These are phyloP conservation scores for Basipetospora chlamydospora DNA, from an alignment of 2,329 filamentous ascomycete species.

Conservation along the genomic window DNA sequence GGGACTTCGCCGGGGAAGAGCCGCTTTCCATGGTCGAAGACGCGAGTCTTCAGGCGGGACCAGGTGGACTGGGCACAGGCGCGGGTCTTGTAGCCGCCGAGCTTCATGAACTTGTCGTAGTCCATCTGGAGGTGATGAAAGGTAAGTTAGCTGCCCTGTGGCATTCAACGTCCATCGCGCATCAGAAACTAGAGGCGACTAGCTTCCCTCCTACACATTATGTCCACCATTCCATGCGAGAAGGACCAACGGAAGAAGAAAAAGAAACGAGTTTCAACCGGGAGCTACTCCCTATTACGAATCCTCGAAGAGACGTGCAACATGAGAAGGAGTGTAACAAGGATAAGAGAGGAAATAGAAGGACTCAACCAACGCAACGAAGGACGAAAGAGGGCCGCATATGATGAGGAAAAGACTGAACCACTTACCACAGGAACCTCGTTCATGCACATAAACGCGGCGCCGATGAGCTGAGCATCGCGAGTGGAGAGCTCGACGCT, in stretches of 20 bases:
- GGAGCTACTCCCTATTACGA: too few species aligned
- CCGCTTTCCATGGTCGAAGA: too few species aligned
- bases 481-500: not conserved
- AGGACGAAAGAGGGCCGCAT: not conserved
- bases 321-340: not conserved
- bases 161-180: too few species aligned
- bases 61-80: not conserved
- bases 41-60: conserved; percentile 4
- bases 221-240: too few species aligned
- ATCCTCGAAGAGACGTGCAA: too few species aligned
- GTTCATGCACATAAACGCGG: not conserved
- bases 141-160: too few species aligned
- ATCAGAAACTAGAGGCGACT: too few species aligned
- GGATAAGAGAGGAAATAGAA: not conserved
- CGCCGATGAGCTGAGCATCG: not conserved
- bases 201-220: too few species aligned
- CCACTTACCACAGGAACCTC: not conserved
- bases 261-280: too few species aligned
- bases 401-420: not conserved
- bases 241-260: too few species aligned
- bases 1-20: too few species aligned
- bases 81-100: conserved; percentile 1
- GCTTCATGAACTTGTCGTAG: not conserved
- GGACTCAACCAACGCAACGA: not conserved
- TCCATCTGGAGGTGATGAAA: conserved; percentile 2